These are phyloP conservation scores for Penicillium antarcticum DNA, from an alignment of 495 filamentous ascomycete genomes.

Conservation along the genomic window DNA sequence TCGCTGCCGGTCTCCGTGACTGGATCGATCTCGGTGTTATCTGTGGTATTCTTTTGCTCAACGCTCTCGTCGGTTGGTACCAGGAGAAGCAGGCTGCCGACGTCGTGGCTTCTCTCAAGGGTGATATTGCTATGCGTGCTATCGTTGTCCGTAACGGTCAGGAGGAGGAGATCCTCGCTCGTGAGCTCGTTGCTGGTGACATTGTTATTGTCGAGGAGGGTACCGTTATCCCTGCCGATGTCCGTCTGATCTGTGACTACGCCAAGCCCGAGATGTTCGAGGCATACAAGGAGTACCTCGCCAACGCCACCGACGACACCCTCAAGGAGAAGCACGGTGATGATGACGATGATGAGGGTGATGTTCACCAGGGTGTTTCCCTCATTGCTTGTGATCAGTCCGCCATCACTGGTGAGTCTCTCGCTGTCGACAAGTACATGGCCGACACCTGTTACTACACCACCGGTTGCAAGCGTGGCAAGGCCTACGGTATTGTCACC, in stretches of 20 bases:
- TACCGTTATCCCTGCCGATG: conserved; percentile 69
- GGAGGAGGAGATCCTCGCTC: conserved; percentile 70
- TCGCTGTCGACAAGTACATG: conserved; percentile 77
- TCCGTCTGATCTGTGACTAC: conserved; percentile 75
- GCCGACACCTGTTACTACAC: conserved; percentile 70
- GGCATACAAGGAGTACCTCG: conserved; percentile 65
- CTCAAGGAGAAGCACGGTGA: conserved; percentile 62
- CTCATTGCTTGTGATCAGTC: conserved; percentile 70
- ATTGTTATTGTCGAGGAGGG: conserved; percentile 80
- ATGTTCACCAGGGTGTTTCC: conserved; percentile 58
- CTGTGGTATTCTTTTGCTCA: conserved; percentile 76
- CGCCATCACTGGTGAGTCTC: conserved; percentile 75
- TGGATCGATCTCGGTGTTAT: conserved; percentile 88
- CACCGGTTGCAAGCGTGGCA: conserved; percentile 75
- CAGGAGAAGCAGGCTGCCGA: conserved; percentile 86
- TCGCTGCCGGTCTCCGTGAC: conserved; percentile 76
- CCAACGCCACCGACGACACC: conserved; percentile 53
- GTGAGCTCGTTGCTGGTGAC: conserved; percentile 78
- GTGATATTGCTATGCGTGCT: conserved; percentile 80
- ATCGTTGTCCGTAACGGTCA: conserved; percentile 67
- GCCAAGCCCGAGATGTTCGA: conserved; percentile 66
- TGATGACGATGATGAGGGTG: conserved; percentile 54
- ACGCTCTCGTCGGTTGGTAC: conserved; percentile 80
- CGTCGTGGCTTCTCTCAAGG: conserved; percentile 75
- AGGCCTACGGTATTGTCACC: conserved; percentile 64